phyloP scores from a whole-genome alignment of 2,329 filamentous ascomycete genomes.

The Trichoderma guizhouense region DNA sequence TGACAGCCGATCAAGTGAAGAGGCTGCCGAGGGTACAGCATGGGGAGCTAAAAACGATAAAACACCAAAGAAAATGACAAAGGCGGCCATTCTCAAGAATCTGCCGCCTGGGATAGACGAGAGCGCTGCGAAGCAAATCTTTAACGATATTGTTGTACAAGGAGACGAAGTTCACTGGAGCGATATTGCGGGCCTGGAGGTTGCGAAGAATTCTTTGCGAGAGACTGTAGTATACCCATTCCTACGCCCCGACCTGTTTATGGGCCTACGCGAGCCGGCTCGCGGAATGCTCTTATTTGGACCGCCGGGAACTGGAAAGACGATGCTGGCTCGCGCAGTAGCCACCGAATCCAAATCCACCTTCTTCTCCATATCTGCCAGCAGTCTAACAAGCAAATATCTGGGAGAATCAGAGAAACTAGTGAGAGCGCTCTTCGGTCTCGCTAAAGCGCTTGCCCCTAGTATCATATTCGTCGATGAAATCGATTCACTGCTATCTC shows the following conservation, averaged over 20 bases:
- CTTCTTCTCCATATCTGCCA: constrained; percentile 96
- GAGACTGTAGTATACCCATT: constrained; percentile 98
- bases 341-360: constrained; percentile 93
- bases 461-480: constrained; percentile 99
- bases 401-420: constrained; percentile 95
- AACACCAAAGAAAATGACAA: constrained; percentile 57
- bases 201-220: constrained; percentile 86
- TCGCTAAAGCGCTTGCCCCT: constrained; percentile 86
- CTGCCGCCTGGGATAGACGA: constrained; percentile 80
- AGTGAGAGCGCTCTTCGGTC: constrained; percentile 81
- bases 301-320: constrained; percentile 96
- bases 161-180: constrained; percentile 94
- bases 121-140: constrained; percentile 79
- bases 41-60: constrained; percentile 29
- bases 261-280: constrained; percentile 89
- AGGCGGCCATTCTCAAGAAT: constrained; percentile 66
- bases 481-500: constrained; percentile 88
- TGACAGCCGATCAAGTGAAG: constrained; percentile 43
- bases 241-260: constrained; percentile 89
- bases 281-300: constrained; percentile 95
- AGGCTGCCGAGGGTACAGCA: constrained; percentile 28
- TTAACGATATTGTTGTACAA: constrained; percentile 92
- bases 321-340: constrained; percentile 88
- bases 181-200: constrained; percentile 86
- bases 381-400: constrained; percentile 92